These are phyloP conservation scores for Phyllosticta capitalensis DNA, from an alignment of 2,329 filamentous ascomycete genomes.

Conservation along the genomic window DNA sequence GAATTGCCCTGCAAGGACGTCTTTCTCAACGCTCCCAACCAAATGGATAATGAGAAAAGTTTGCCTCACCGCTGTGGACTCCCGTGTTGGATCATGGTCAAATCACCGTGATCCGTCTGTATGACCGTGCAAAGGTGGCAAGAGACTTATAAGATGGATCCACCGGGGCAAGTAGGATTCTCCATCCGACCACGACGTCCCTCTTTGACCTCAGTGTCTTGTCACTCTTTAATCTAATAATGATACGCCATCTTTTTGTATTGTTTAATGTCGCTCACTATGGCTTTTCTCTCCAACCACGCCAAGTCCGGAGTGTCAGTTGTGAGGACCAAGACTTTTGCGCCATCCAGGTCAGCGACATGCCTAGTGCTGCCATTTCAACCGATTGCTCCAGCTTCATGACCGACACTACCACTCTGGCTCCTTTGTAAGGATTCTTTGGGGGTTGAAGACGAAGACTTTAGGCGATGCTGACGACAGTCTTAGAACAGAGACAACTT, in stretches of 20 bases:
- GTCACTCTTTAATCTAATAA: not conserved
- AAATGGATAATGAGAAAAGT: not conserved
- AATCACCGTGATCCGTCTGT: not conserved
- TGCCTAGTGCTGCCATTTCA: not conserved
- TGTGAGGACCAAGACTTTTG: conserved; percentile 1
- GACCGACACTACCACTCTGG: not conserved
- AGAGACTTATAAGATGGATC: not conserved
- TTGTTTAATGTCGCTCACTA: not conserved
- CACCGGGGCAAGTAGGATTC: not conserved
- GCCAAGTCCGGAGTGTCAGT: not conserved
- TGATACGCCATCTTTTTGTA: not conserved
- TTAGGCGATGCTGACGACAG: not conserved
- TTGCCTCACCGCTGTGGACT: not conserved
- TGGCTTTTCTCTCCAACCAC: not conserved
- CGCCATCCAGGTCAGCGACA: not conserved
- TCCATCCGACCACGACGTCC: not conserved
- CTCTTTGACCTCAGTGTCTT: not conserved
- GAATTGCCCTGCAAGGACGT: not conserved
- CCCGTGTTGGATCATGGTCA: not conserved
- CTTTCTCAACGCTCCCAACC: not conserved
- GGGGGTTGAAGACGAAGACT: not conserved
- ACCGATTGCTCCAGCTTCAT: conserved; percentile 9
- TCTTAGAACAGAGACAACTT: not conserved
- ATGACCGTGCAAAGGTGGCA: not conserved
- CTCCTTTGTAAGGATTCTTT: not conserved